Conservation (phyloP, 306 rosid genomes). For the Gastrolobium bilobum region DNA sequence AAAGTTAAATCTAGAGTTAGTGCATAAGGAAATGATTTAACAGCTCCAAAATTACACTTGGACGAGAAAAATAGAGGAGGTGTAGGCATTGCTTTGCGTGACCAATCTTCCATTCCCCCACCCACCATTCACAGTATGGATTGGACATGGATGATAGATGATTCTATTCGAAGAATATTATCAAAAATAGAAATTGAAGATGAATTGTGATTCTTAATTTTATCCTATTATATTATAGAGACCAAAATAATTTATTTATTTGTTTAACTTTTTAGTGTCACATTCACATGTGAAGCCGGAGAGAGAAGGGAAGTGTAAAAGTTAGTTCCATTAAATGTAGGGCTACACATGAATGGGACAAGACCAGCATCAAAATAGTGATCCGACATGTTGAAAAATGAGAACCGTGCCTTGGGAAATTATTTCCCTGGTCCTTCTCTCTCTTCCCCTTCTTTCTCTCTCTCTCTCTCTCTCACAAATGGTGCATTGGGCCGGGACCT, state of each 20-base stretch:
- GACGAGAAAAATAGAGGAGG: not conserved
- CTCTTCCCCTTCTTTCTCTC: too few species aligned
- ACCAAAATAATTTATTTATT: too few species aligned
- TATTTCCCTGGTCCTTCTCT: too few species aligned
- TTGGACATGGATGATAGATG: not conserved
- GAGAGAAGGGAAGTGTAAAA: not conserved
- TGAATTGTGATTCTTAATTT: too few species aligned
- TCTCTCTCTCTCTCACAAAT: too few species aligned
- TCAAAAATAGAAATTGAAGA: too few species aligned
- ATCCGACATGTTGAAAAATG: not conserved
- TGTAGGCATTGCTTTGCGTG: conserved; percentile 32
- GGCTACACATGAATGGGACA: conserved; percentile 12
- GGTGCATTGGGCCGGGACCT: too few species aligned
- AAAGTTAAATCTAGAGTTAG: not conserved
- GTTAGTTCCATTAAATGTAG: not conserved
- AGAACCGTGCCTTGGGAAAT: too few species aligned
- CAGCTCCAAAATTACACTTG: not conserved
- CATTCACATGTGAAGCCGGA: not conserved
- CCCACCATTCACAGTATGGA: conserved; percentile 1
- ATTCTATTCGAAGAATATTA: not conserved
- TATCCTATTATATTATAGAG: too few species aligned
- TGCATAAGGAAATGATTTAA: not conserved
- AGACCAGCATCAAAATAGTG: not conserved
- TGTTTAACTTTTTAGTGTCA: too few species aligned
- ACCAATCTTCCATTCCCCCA: not conserved